Evolutionary conservation across 306 rosid genomes (phyloP).

Genomic region (Vachellia collinsii): DNA sequence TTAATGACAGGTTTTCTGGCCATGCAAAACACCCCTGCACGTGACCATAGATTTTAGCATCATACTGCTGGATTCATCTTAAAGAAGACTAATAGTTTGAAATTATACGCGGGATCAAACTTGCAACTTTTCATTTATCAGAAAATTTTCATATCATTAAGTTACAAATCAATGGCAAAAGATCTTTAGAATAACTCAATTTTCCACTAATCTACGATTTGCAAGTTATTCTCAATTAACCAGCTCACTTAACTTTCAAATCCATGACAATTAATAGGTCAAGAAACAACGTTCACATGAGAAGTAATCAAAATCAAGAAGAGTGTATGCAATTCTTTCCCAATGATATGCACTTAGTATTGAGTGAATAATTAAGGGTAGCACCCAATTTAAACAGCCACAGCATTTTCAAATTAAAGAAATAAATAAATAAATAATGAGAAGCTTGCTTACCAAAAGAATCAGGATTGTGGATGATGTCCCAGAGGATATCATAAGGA

Average conservation of each 20-base stretch:
- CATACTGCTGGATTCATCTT: background rate
- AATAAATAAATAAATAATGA: background rate
- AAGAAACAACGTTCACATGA: background rate
- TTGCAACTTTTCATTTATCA: too few relatives aligned
- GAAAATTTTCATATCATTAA: too few relatives aligned
- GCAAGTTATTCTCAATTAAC: background rate
- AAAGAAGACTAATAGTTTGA: background rate
- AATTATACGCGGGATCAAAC: too few relatives aligned
- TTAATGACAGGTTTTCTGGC: background rate
- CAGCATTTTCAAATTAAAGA: background rate
- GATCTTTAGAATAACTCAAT: too few relatives aligned
- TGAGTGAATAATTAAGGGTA: background rate
- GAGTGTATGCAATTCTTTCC: background rate
- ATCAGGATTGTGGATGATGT: constrained; percentile 49
- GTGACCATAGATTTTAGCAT: too few relatives aligned
- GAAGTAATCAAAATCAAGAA: background rate
- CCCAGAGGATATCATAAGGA: constrained; percentile 44
- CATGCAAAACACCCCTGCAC: background rate
- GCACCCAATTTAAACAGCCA: background rate
- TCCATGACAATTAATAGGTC: background rate
- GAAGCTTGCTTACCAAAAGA: constrained; percentile 40
- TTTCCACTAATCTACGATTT: too few relatives aligned
- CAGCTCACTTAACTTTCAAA: background rate
- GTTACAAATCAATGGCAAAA: too few relatives aligned
- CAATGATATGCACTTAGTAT: background rate